A percentile compares a stretch with the other conserved stretches of the same genome.
These are phyloP conservation scores for Backusella luteola DNA, from an alignment of 192 early-diverging fungal species.

Conservation along the genomic window DNA sequence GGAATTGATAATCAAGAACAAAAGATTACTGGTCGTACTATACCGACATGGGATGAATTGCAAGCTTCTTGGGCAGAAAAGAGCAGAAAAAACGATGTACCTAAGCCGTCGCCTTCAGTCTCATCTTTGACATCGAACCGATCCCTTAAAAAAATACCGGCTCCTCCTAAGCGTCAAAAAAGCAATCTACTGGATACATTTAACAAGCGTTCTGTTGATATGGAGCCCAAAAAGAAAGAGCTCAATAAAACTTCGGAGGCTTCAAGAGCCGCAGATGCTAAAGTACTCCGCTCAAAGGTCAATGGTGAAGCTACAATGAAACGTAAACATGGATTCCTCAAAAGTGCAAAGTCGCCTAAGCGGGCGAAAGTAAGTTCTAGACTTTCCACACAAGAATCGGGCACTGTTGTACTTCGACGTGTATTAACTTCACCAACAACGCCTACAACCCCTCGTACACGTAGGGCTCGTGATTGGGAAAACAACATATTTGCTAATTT, in stretches of 20 bases:
- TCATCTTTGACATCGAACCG: not conserved
- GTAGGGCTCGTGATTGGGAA: not conserved
- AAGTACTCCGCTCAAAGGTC: conserved; percentile 9
- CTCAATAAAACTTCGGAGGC: not conserved
- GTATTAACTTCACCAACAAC: not conserved
- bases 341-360: conserved; percentile 5
- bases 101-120: not conserved
- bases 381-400: not conserved
- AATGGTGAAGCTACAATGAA: conserved; percentile 19
- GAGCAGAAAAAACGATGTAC: not conserved
- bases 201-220: not conserved
- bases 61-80: not conserved
- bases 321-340: not conserved
- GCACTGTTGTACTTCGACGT: conserved; percentile 8
- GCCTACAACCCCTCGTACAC: not conserved
- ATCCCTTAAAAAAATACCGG: not conserved
- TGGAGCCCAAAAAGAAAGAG: not conserved
- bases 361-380: not conserved
- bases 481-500: not conserved
- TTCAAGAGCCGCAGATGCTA: not conserved
- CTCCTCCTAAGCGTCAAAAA: not conserved
- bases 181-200: conserved; percentile 6
- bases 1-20: not conserved
- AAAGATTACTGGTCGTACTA: not conserved
- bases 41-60: not conserved